phyloP scores from a whole-genome alignment of 768 basidiomycete genomes.

The Hygrophorus pudorinus region DNA sequence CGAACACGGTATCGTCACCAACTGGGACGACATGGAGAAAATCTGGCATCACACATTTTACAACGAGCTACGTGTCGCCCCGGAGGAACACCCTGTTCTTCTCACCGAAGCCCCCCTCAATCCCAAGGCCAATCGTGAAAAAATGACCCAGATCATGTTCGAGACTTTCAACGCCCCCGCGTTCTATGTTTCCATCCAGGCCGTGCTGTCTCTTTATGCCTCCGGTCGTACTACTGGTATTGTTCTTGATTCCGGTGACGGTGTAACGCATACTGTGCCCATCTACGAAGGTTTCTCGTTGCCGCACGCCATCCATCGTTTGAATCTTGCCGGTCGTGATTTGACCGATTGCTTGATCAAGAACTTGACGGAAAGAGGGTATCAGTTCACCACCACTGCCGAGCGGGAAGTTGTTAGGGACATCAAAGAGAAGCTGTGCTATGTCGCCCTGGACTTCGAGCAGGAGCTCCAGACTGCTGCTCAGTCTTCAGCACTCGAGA shows the following conservation, averaged over 20 bases:
- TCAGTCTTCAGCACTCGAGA: constrained; percentile 82
- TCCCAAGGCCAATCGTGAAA: constrained; percentile 88
- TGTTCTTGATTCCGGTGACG: constrained; percentile 93
- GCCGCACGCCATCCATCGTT: constrained; percentile 86
- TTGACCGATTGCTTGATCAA: constrained; percentile 79
- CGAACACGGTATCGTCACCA: constrained; percentile 91
- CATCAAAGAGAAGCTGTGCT: constrained; percentile 97
- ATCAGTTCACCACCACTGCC: constrained; percentile 88
- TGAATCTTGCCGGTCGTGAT: constrained; percentile 90
- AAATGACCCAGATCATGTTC: constrained; percentile 97
- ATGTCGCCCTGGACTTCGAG: constrained; percentile 91
- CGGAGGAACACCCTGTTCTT: constrained; percentile 87
- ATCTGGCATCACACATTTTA: constrained; percentile 98
- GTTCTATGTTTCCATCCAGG: constrained; percentile 89
- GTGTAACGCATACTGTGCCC: constrained; percentile 92
- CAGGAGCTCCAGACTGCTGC: constrained; percentile 89
- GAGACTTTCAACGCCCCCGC: constrained; percentile 92
- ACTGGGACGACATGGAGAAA: constrained; percentile 99
- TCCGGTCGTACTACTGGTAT: constrained; percentile 94
- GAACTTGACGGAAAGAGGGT: constrained; percentile 84
- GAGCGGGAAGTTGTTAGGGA: constrained; percentile 93
- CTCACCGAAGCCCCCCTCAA: constrained; percentile 89
- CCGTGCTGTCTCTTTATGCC: constrained; percentile 84
- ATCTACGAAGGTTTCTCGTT: constrained; percentile 93
- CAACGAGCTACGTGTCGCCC: constrained; percentile 89